Percentiles rank a stretch among this genome's conserved stretches.
Conservation (phyloP, 2,329 filamentous ascomycete species). For the Fusarium paranaense region DNA sequence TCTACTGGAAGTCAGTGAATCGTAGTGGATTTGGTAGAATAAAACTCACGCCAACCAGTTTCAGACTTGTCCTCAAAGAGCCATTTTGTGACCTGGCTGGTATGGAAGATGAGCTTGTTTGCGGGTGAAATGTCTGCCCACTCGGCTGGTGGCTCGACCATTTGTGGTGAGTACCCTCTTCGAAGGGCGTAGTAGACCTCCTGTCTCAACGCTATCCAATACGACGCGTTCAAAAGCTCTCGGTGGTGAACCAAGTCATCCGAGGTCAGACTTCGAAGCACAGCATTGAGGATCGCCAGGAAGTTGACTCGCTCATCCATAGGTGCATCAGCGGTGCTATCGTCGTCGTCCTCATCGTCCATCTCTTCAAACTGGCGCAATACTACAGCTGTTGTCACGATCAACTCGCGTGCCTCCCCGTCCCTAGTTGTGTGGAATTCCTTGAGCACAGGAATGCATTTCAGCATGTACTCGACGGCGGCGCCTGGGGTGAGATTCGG, state of each 20-base stretch:
- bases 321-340: not conserved
- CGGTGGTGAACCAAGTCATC: constrained; percentile 25
- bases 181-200: constrained; percentile 35
- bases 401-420: constrained; percentile 31
- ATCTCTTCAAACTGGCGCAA: constrained; percentile 36
- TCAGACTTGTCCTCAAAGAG: constrained; percentile 25
- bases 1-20: not conserved
- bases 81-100: constrained; percentile 36
- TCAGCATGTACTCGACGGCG: constrained; percentile 39
- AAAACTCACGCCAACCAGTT: constrained; percentile 31
- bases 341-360: constrained; percentile 33
- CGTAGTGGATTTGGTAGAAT: accelerated
- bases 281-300: constrained; percentile 28
- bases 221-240: constrained; percentile 25
- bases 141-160: constrained; percentile 29
- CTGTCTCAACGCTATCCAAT: constrained; percentile 37
- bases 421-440: constrained; percentile 33
- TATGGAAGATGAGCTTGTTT: constrained; percentile 34
- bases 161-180: constrained; percentile 29
- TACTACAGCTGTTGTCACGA: constrained; percentile 28
- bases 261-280: constrained; percentile 25
- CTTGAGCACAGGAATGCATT: constrained; percentile 30
- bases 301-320: constrained; percentile 28
- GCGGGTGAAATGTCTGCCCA: constrained; percentile 38
- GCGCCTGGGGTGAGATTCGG: constrained; percentile 10